Conservation (phyloP, 805 yeast species). For the Yarrowia sp. region DNA sequence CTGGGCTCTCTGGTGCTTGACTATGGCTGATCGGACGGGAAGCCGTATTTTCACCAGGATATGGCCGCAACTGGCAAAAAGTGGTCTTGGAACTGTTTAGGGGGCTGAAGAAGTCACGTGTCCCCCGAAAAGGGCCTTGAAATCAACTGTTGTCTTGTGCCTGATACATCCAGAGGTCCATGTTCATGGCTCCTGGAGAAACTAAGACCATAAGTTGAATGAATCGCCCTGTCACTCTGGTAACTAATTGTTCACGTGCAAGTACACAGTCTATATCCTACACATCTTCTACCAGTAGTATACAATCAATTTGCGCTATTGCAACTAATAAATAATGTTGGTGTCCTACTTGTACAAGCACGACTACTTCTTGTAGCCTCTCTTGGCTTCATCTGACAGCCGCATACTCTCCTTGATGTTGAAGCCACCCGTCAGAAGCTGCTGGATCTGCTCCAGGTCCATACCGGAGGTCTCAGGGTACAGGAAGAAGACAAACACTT, state of each 20-base stretch:
- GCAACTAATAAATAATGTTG: constrained; percentile 19
- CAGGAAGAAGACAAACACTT: constrained; percentile 77
- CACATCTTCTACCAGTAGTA: background rate
- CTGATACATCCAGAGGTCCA: no score
- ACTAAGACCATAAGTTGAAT: no score
- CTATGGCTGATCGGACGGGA: constrained; percentile 10
- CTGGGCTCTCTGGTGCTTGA: constrained; percentile 9
- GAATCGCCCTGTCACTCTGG: no score
- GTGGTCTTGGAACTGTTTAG: no score
- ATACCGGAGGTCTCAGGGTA: constrained; percentile 93
- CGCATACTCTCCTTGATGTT: constrained; percentile 71
- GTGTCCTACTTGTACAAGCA: background rate
- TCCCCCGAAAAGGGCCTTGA: no score
- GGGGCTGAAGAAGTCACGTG: no score
- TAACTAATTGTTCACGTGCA: no score
- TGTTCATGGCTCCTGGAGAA: no score
- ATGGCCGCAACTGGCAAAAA: background rate
- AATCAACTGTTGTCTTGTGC: no score
- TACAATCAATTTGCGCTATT: constrained; percentile 24
- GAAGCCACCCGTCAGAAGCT: constrained; percentile 81
- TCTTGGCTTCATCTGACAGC: constrained; percentile 58
- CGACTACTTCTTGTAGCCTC: constrained; percentile 26
- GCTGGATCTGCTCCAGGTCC: constrained; percentile 89
- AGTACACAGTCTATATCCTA: no score
- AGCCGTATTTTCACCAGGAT: constrained; percentile 10